Evolutionary conservation across 176 grass and related monocot species (phyloP), one percentile per base, ranked within the genome.

Genomic region (Aegilops longissima): DNA sequence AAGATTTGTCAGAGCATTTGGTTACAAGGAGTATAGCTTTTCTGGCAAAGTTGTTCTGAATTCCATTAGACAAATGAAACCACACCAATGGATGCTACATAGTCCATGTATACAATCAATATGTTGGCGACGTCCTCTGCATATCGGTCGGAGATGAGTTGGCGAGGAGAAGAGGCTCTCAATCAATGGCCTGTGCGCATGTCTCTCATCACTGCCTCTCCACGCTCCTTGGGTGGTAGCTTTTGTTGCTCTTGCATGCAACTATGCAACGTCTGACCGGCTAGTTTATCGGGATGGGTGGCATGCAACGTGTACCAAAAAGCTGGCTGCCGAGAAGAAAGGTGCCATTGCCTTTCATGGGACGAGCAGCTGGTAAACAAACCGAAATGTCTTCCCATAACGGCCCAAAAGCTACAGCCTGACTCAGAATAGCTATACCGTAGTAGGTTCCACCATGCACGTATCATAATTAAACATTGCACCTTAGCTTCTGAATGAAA

Each of bases 291-390:
- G 84, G 79, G 67, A 83, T 73, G 80, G 80, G 73, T 29, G 76
- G 68, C 80, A 84, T 86, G 84, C 85, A 79, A 90, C 76, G 82
- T 74, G 17, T 82, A 70, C 21, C 35, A 17, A 78, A 90, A 86
- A 31, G 40, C 66, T 66, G 40, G 65, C 12, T 35, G 65, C 16
- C 4, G 35, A 40, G 21, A 10, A 56, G 29, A 10, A 29, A 69
- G 63, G 82, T 51, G 42, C 13, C 44, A 79, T 71, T 86, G 64
- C 54, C 73, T 64, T 76, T 69, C 69, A 8, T 78, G 25, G 83
- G 88, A 77, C 88, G 78, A 70, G 71, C 71, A 90, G 83, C 83
- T 77, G 77, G 71, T 86, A 82, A 87, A 83, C 80, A 84, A 80
- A 21, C 42, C 20, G 84, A 59, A 74, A 79, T 80, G 56, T 68